phyloP scores from a whole-genome alignment of 2,329 filamentous ascomycete genomes.

The Diaporthe ampelina region DNA sequence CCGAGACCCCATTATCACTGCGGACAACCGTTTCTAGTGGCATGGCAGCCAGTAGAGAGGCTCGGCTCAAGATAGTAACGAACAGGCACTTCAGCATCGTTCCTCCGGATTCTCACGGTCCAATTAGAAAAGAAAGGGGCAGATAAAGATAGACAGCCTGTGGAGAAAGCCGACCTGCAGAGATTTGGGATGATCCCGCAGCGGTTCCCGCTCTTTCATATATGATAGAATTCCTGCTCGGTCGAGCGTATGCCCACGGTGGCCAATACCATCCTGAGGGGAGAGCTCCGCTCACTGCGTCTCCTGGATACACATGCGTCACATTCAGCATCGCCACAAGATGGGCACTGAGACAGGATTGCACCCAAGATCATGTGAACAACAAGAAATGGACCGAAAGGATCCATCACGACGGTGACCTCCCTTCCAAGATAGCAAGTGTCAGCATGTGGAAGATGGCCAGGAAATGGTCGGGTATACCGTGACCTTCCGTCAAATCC shows the following conservation, averaged over 20 bases:
- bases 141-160: not conserved
- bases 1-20: slow-evolving; percentile 10
- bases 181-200: not conserved
- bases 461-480: not conserved
- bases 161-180: not conserved
- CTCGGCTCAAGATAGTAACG: not conserved
- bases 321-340: not conserved
- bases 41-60: not conserved
- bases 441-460: not conserved
- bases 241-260: not conserved
- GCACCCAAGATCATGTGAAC: not conserved
- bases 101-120: not conserved
- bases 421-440: not conserved
- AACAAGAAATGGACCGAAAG: not conserved
- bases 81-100: not conserved
- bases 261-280: not conserved
- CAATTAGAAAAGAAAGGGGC: not conserved
- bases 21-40: not conserved
- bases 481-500: not conserved
- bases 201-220: slow-evolving; percentile 5
- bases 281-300: not conserved
- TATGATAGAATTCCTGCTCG: not conserved
- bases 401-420: not conserved
- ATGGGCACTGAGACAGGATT: not conserved
- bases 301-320: not conserved